Evolutionary conservation across 768 basidiomycete species (phyloP).

Genomic region (Goffeauzyma gilvescens): DNA sequence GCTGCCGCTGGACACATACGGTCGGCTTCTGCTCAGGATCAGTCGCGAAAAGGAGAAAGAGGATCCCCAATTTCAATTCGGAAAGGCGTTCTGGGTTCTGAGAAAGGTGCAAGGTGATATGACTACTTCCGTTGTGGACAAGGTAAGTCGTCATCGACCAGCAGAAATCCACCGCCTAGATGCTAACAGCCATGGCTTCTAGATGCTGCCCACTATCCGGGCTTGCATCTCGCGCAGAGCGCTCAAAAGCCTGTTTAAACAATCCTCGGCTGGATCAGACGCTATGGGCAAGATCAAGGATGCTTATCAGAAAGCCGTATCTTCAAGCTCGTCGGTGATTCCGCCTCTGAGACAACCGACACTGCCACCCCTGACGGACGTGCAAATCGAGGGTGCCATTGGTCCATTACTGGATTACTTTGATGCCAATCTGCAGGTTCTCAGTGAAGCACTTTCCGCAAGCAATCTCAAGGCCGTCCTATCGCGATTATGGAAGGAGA

Average conservation of each 20-base stretch:
- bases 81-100: constrained; percentile 67
- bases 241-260: constrained; percentile 18
- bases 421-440: constrained; percentile 72
- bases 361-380: constrained; percentile 46
- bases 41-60: constrained; percentile 99
- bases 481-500: constrained; percentile 88
- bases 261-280: constrained; percentile 36
- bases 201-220: constrained; percentile 90
- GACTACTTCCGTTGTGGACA: constrained; percentile 89
- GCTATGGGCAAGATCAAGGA: constrained; percentile 69
- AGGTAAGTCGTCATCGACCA: constrained; percentile 43
- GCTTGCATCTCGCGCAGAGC: constrained; percentile 57
- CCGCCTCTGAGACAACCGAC: background rate
- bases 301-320: constrained; percentile 51
- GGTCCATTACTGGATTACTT: constrained; percentile 86
- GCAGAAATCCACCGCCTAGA: constrained; percentile 3
- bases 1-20: constrained; percentile 71
- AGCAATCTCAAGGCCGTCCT: constrained; percentile 77
- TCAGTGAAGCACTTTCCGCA: constrained; percentile 71
- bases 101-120: constrained; percentile 89
- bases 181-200: background rate
- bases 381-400: constrained; percentile 86
- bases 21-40: constrained; percentile 65
- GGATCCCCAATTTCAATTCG: constrained; percentile 93
- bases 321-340: background rate